Evolutionary conservation across 2,329 filamentous ascomycete genomes (phyloP).

Genomic region (Blumeriella jaapii): DNA sequence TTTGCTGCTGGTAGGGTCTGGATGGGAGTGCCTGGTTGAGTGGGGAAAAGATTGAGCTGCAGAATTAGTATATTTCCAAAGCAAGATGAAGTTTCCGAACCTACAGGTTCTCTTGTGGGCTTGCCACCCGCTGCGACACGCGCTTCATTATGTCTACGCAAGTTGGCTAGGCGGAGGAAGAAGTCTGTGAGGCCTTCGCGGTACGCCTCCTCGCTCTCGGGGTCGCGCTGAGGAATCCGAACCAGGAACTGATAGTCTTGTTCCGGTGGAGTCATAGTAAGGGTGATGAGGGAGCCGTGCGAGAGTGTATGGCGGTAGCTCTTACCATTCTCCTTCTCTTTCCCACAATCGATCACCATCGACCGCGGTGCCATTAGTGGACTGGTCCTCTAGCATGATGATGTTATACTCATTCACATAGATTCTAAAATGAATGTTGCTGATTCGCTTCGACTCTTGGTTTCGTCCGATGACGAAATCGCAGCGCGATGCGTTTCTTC

Average conservation of each 20-base stretch:
- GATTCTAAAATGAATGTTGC: constrained; percentile 93
- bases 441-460: constrained; percentile 62
- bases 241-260: constrained; percentile 71
- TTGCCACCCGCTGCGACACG: constrained; percentile 5
- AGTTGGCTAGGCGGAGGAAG: constrained; percentile 31
- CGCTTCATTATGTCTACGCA: constrained; percentile 10
- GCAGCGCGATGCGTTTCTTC: constrained; percentile 59
- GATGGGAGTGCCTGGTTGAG: constrained; percentile 20
- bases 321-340: constrained; percentile 32
- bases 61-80: not conserved
- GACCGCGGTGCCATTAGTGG: constrained; percentile 90
- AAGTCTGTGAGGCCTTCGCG: constrained; percentile 58
- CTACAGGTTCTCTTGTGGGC: constrained; percentile 18
- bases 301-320: constrained; percentile 26
- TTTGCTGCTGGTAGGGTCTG: constrained; percentile 12
- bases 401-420: constrained; percentile 77
- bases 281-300: constrained; percentile 24
- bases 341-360: constrained; percentile 58
- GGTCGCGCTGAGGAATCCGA: constrained; percentile 67
- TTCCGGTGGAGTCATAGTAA: constrained; percentile 25
- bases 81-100: too few species aligned
- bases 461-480: constrained; percentile 59
- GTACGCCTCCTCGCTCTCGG: constrained; percentile 53
- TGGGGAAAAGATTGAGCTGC: constrained; percentile 24
- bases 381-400: constrained; percentile 86